These are phyloP conservation scores for Aspergillus intermedius DNA, from an alignment of 2,329 filamentous ascomycete species.

Conservation along the genomic window DNA sequence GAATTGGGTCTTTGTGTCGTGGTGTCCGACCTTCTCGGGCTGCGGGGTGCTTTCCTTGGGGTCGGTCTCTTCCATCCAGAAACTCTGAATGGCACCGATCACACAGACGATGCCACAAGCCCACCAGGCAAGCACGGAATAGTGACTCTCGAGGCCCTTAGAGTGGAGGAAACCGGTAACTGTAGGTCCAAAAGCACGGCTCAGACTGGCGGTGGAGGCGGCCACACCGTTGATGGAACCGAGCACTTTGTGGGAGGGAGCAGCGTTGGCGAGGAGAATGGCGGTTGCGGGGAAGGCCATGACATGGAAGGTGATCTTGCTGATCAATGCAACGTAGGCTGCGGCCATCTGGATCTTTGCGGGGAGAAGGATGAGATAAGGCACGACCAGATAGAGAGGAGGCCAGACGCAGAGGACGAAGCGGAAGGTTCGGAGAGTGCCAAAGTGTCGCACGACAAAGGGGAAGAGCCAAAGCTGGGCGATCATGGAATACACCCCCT, in stretches of 20 bases:
- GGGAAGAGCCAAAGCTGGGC: constrained; percentile 82
- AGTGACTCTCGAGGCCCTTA: constrained; percentile 69
- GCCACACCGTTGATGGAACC: constrained; percentile 91
- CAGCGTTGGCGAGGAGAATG: constrained; percentile 82
- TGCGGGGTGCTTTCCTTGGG: constrained; percentile 26
- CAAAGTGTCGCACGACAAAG: constrained; percentile 65
- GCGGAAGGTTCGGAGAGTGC: constrained; percentile 74
- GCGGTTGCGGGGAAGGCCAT: constrained; percentile 86
- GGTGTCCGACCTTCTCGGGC: constrained; percentile 25
- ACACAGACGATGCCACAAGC: constrained; percentile 70
- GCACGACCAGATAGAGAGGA: constrained; percentile 75
- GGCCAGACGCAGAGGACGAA: constrained; percentile 78
- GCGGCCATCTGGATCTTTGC: constrained; percentile 62
- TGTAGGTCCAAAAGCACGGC: constrained; percentile 80
- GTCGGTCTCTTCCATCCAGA: constrained; percentile 64
- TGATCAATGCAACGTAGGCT: constrained; percentile 70
- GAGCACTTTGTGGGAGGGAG: constrained; percentile 74
- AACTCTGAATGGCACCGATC: constrained; percentile 65
- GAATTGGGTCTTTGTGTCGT: constrained; percentile 20
- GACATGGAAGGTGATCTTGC: constrained; percentile 89
- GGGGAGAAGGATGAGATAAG: constrained; percentile 82
- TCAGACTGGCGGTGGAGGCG: constrained; percentile 82
- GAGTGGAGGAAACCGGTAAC: constrained; percentile 81
- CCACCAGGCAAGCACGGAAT: constrained; percentile 93
- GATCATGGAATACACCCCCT: constrained; percentile 83